Base-by-base conservation (phyloP, 768 basidiomycete species). In the Tylopilus vinaceipallidus region DNA sequence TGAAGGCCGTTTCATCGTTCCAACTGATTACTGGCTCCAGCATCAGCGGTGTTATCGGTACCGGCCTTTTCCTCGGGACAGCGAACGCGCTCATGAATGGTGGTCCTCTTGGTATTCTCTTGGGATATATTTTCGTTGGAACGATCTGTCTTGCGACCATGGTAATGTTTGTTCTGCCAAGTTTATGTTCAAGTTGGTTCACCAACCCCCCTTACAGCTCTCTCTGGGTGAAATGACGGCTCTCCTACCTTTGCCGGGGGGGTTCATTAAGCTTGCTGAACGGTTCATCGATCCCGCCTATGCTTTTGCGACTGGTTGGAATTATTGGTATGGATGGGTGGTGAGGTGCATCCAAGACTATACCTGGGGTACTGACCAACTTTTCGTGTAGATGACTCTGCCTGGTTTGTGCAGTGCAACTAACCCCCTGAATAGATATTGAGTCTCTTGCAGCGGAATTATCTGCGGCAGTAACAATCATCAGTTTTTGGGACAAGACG, bases 381-480 rank as follows among this genome's bases (percentile, higher is more conserved):
- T n/a, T n/a, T 6, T 29, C 6, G 12, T 12, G 27, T 29, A 29
- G 27, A 29, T 29, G 27, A 29, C 27, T 6, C 27, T 29, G 6
- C 64, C 64, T 30, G 54, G 64, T 65, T 19, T 10, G 58, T 57
- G 29, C 27, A 12, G 12, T 12, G 6, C 27, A 29, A n/a, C n/a
- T 14, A n/a, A 20, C 10, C 27, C 12, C 6, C 9, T 9, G 22
- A 5, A 6, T 23, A 27, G 26, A 29, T 13, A 4, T 40, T 69
- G 9, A 66, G n/a, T 9, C 2, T 47, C 20, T 46, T 33, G 9
- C 30, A 53, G 76, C 77, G 5, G 80, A 81, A 51, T 57, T 80
- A 3, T 71, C 74, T 33, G 80, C 80, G 0, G 73, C 76, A 0
- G 74, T 80, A 10, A 68, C 80, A 3, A 55, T 83, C 33, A 74